A percentile compares a stretch with the other conserved stretches of the same genome.
Conservation (phyloP, 441 rosid genomes). For the Viola pubescens region DNA sequence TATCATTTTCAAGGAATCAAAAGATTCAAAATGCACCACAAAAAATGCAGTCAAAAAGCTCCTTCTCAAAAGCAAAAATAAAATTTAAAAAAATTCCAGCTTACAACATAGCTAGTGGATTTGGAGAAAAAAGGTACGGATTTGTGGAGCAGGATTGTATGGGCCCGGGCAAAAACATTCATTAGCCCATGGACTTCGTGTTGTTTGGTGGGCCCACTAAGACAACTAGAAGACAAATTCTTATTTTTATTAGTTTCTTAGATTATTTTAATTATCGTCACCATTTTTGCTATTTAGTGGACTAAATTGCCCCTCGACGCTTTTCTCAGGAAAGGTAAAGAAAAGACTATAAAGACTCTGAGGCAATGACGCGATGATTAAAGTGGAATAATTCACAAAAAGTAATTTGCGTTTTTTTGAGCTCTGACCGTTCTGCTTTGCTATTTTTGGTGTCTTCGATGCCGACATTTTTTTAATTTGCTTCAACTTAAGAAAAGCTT, state of each 20-base stretch:
- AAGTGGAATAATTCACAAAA: constrained; percentile 8
- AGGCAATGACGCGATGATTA: constrained; percentile 29
- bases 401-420: constrained; percentile 5
- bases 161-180: constrained; percentile 15
- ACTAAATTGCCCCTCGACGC: constrained; percentile 31
- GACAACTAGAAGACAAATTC: constrained; percentile 36
- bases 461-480: not conserved
- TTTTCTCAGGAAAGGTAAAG: constrained; percentile 29
- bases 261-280: not conserved
- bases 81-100: too few relatives aligned
- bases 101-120: too few relatives aligned
- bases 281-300: constrained; percentile 17
- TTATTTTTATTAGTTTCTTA: constrained; percentile 13
- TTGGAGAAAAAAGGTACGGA: constrained; percentile 6
- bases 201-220: constrained; percentile 11
- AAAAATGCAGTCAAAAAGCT: constrained; percentile 1
- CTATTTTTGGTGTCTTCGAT: constrained; percentile 23
- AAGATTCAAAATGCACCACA: not conserved
- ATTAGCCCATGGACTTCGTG: constrained; percentile 12
- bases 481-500: constrained; percentile 1
- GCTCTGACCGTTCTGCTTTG: constrained; percentile 25
- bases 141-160: constrained; percentile 2
- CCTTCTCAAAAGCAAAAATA: not conserved
- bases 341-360: too few relatives aligned
- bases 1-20: not conserved